phyloP scores from a whole-genome alignment of 139 green algal genomes.

The Eudorina sp. region DNA sequence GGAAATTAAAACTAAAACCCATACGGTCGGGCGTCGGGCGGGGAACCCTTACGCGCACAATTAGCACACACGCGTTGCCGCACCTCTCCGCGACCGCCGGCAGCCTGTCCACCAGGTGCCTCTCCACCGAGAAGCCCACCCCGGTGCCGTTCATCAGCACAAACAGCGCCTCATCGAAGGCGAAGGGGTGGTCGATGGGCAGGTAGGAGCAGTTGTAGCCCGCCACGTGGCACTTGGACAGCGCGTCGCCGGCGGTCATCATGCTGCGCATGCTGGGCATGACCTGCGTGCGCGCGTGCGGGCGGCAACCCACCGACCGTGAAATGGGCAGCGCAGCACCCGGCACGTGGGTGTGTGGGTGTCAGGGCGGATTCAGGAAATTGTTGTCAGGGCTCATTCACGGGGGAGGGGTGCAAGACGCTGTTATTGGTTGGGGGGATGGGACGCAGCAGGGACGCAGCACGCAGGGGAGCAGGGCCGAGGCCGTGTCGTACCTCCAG shows the following conservation, averaged over 20 bases:
- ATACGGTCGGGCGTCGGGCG: no score
- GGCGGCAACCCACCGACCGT: no score
- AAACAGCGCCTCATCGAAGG: slow-evolving; percentile 62
- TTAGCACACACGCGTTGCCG: neutral
- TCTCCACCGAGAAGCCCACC: slow-evolving; percentile 64
- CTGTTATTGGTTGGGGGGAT: no score
- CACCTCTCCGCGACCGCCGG: slow-evolving; percentile 56
- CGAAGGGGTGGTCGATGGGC: slow-evolving; percentile 79
- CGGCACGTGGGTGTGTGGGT: no score
- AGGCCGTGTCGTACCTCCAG: slow-evolving; percentile 58
- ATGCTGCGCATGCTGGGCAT: slow-evolving; percentile 64
- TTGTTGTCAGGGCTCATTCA: no score
- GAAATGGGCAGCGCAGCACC: neutral
- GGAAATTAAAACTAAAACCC: no score
- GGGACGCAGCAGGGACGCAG: no score
- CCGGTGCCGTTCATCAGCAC: slow-evolving; percentile 58
- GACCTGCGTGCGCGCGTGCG: slow-evolving; percentile 46
- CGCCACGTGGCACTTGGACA: slow-evolving; percentile 60
- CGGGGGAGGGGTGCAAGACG: no score
- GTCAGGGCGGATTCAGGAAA: no score
- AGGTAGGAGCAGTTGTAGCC: slow-evolving; percentile 90
- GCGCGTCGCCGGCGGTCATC: slow-evolving; percentile 62
- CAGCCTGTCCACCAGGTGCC: slow-evolving; percentile 50
- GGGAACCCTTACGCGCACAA: no score
- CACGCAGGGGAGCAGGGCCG: no score